Conservation (phyloP, 2,329 filamentous ascomycete species). For the Colletotrichum orchidophilum region DNA sequence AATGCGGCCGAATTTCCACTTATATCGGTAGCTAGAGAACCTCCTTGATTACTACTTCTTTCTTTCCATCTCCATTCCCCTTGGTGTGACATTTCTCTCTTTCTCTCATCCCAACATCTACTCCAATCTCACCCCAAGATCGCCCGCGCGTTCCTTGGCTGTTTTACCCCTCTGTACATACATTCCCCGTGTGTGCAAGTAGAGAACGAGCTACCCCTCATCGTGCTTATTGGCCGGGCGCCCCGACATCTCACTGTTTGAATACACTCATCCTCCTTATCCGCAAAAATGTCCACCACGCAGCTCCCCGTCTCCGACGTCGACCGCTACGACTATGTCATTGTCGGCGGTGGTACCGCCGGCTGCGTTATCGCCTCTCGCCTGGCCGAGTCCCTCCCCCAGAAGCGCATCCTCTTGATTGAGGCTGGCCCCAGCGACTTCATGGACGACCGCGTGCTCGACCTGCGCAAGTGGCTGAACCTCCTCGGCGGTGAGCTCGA, state of each 20-base stretch:
- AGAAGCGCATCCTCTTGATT: conserved; percentile 83
- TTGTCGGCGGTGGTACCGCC: conserved; percentile 86
- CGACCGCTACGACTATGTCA: conserved; percentile 82
- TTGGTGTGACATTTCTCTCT: neutral
- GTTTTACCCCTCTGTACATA: neutral
- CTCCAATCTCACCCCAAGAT: conserved; percentile 26
- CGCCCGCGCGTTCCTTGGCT: conserved; percentile 14
- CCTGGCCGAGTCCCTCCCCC: conserved; percentile 82
- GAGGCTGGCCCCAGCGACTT: conserved; percentile 92
- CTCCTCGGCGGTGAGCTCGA: conserved; percentile 88
- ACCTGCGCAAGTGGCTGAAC: conserved; percentile 87
- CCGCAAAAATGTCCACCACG: conserved; percentile 67
- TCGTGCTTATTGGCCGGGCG: conserved; percentile 19
- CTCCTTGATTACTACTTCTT: neutral
- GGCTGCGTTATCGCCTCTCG: conserved; percentile 86
- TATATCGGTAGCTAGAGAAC: neutral
- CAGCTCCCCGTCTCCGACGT: conserved; percentile 70
- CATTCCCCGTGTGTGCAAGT: conserved; percentile 7
- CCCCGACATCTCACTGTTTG: neutral
- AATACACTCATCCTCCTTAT: conserved; percentile 1
- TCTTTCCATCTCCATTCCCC: neutral
- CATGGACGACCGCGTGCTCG: conserved; percentile 85
- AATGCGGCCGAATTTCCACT: conserved; percentile 1
- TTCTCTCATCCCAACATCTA: conserved; percentile 11
- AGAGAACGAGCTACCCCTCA: neutral